A percentile compares a stretch with the other conserved stretches of the same genome.
Conservation (phyloP, 225 moss, liverwort and hornwort genomes). For the Climacium dendroides region DNA sequence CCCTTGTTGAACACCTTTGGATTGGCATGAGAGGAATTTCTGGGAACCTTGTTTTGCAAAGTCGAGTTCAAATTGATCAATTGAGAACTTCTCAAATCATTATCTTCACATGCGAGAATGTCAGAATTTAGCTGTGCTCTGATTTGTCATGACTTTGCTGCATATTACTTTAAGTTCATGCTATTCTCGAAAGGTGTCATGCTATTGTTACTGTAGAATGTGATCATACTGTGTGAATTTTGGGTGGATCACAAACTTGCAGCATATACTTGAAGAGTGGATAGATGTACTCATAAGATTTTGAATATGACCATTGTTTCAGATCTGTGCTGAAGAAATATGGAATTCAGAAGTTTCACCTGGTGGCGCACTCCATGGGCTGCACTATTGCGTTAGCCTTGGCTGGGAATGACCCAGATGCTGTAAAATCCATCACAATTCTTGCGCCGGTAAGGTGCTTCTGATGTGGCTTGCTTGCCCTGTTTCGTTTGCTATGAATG, state of each 20-base stretch:
- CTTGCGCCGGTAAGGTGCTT: slow-evolving; percentile 47
- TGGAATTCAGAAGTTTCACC: slow-evolving; percentile 50
- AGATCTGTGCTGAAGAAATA: slow-evolving; percentile 49
- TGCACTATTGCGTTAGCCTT: slow-evolving; percentile 69
- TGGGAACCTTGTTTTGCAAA: neutral
- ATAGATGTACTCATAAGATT: neutral
- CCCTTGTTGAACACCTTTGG: neutral
- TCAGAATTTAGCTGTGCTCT: neutral
- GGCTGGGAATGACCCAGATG: slow-evolving; percentile 35
- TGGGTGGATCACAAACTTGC: neutral
- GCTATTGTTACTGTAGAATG: neutral
- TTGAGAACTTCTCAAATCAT: neutral
- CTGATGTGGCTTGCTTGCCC: neutral
- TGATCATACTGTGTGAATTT: neutral
- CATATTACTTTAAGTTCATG: neutral
- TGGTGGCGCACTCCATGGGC: slow-evolving; percentile 86
- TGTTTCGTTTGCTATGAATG: neutral
- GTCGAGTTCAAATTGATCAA: neutral
- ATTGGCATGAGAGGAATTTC: neutral
- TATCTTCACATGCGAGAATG: neutral
- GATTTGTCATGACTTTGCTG: neutral
- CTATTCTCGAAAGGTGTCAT: neutral
- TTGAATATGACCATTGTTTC: neutral
- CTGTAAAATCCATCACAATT: slow-evolving; percentile 55
- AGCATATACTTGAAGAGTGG: neutral